Conservation (phyloP, 2,329 filamentous ascomycete genomes). For the Sordariomycetes sp. region DNA sequence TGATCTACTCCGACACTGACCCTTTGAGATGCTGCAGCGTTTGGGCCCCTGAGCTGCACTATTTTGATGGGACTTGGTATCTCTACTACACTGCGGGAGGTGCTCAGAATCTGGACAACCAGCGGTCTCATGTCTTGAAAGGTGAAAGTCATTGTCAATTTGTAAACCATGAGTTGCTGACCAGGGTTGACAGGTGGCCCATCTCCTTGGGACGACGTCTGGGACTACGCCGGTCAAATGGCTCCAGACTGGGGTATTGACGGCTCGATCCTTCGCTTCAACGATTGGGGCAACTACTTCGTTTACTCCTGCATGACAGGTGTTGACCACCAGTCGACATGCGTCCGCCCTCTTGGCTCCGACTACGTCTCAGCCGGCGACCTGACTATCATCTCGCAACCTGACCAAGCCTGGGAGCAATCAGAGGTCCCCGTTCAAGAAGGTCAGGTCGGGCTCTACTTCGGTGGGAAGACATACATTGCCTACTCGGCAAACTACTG, state of each 20-base stretch:
- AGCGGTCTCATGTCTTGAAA: conserved; percentile 41
- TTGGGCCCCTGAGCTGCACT: conserved; percentile 49
- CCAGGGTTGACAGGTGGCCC: conserved; percentile 20
- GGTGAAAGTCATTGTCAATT: conserved; percentile 21
- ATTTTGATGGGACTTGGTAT: conserved; percentile 38
- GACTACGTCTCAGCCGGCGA: conserved; percentile 32
- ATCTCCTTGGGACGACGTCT: conserved; percentile 38
- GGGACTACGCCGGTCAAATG: conserved; percentile 37
- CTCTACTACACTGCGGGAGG: conserved; percentile 48
- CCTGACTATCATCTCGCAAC: conserved; percentile 38
- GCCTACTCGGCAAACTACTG: conserved; percentile 47
- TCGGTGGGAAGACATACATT: conserved; percentile 41
- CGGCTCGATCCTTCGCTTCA: conserved; percentile 39
- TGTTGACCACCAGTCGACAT: conserved; percentile 24
- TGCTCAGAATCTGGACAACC: conserved; percentile 33
- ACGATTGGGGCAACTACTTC: conserved; percentile 37
- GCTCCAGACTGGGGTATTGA: conserved; percentile 43
- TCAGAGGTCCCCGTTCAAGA: conserved; percentile 43
- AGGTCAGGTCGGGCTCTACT: conserved; percentile 43
- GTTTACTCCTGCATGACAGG: conserved; percentile 43
- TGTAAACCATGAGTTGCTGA: too few relatives aligned
- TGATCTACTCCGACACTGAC: conserved; percentile 38
- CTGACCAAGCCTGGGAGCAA: conserved; percentile 40
- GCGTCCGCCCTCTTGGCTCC: conserved; percentile 26
- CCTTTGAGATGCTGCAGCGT: conserved; percentile 42